These are phyloP conservation scores for Boletus rubescentipes DNA, from an alignment of 768 basidiomycete species.

Conservation along the genomic window DNA sequence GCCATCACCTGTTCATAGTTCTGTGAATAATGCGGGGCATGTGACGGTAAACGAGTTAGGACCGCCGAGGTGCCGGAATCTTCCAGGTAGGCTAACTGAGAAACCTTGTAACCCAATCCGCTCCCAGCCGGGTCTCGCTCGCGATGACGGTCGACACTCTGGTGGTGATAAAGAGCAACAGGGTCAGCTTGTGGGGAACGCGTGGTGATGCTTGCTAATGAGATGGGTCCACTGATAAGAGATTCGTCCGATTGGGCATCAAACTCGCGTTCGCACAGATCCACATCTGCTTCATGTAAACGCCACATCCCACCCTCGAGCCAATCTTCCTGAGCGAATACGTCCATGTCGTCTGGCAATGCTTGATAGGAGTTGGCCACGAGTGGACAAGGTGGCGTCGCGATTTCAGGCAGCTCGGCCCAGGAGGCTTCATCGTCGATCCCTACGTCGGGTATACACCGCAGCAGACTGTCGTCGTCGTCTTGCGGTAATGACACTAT, in stretches of 20 bases:
- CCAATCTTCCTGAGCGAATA: constrained; percentile 16
- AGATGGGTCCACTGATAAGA: constrained; percentile 24
- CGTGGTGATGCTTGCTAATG: constrained; percentile 20
- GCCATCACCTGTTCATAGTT: constrained; percentile 17
- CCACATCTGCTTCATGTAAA: constrained; percentile 4
- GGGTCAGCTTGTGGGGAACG: constrained; percentile 8
- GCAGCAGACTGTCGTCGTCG: constrained; percentile 26
- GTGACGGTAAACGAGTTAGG: constrained; percentile 6
- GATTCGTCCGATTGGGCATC: constrained; percentile 20
- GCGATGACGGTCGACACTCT: constrained; percentile 1
- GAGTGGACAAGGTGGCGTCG: neutral
- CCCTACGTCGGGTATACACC: constrained; percentile 3
- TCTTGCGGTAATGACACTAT: constrained; percentile 10
- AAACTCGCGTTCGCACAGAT: constrained; percentile 1
- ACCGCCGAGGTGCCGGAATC: constrained; percentile 12
- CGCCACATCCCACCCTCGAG: constrained; percentile 16
- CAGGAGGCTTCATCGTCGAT: constrained; percentile 10
- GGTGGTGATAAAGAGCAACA: constrained; percentile 21
- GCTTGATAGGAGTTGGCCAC: neutral
- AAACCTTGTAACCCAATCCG: constrained; percentile 10
- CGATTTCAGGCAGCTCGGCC: constrained; percentile 16
- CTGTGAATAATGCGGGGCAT: constrained; percentile 7
- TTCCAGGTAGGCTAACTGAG: constrained; percentile 18
- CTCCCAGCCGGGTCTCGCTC: constrained; percentile 10
- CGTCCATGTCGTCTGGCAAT: constrained; percentile 16